Evolutionary conservation across 2,329 filamentous ascomycete genomes (phyloP).

Genomic region (Botrytis hyacinthi): DNA sequence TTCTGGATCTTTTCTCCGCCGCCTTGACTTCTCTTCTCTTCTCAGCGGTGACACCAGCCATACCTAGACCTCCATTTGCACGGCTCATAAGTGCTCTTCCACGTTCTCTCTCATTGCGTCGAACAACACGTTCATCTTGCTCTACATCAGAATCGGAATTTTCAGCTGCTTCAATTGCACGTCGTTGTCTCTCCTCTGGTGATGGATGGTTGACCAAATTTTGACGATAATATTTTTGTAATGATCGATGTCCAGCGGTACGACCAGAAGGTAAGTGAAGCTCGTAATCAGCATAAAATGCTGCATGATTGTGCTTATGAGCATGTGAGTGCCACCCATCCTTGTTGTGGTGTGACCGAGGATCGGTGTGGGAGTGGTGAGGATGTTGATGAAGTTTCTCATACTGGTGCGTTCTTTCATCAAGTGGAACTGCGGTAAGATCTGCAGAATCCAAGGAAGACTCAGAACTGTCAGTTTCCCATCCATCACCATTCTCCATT

Average conservation of each 20-base stretch:
- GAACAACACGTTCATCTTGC: slow-evolving; percentile 40
- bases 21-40: slow-evolving; percentile 68
- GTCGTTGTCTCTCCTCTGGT: slow-evolving; percentile 69
- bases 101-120: slow-evolving; percentile 43
- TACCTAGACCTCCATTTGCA: slow-evolving; percentile 70
- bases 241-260: slow-evolving; percentile 83
- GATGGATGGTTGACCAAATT: slow-evolving; percentile 85
- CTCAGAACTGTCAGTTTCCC: slow-evolving; percentile 93
- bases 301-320: slow-evolving; percentile 68
- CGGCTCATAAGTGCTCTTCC: slow-evolving; percentile 61
- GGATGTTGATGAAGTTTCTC: slow-evolving; percentile 69
- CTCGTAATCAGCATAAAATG: slow-evolving; percentile 90
- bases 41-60: slow-evolving; percentile 72
- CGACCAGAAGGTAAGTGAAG: slow-evolving; percentile 88
- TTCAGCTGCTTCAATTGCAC: slow-evolving; percentile 56
- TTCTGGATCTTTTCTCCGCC: slow-evolving; percentile 67
- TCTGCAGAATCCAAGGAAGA: slow-evolving; percentile 87
- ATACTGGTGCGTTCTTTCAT: slow-evolving; percentile 68
- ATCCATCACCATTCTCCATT: slow-evolving; percentile 68
- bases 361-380: slow-evolving; percentile 71
- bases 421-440: slow-evolving; percentile 74
- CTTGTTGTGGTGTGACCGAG: slow-evolving; percentile 68
- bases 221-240: slow-evolving; percentile 87
- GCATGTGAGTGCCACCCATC: slow-evolving; percentile 82
- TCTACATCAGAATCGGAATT: slow-evolving; percentile 50